These are phyloP conservation scores for Diplotaxis tenuifolia DNA, from an alignment of 345 rosid genomes.

Conservation along the genomic window DNA sequence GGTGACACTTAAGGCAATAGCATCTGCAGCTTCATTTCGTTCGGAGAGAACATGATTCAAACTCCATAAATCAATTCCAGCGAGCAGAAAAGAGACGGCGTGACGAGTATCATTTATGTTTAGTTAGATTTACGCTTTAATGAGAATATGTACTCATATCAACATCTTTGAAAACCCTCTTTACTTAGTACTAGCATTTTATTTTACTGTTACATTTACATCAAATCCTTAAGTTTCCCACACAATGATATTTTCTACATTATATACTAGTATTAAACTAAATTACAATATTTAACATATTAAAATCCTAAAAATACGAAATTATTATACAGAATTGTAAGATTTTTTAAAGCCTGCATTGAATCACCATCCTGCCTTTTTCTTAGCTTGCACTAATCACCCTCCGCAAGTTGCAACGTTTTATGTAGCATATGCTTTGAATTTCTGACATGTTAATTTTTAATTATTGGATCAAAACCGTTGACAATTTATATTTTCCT, in stretches of 20 bases:
- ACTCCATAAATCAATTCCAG: too few relatives aligned
- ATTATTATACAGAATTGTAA: not conserved
- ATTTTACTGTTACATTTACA: not conserved
- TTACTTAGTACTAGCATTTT: not conserved
- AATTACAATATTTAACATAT: not conserved
- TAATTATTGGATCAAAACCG: not conserved
- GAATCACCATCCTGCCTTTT: not conserved
- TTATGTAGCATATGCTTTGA: not conserved
- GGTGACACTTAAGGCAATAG: too few relatives aligned
- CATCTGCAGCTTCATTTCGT: too few relatives aligned
- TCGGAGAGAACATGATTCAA: too few relatives aligned
- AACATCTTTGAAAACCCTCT: not conserved
- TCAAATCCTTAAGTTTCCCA: not conserved
- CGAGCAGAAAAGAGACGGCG: too few relatives aligned
- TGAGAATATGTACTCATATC: not conserved
- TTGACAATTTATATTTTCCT: not conserved
- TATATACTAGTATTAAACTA: not conserved
- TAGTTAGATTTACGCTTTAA: not conserved
- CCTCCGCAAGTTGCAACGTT: conserved; percentile 4
- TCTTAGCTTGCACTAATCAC: too few relatives aligned
- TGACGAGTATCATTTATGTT: too few relatives aligned
- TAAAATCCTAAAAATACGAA: not conserved
- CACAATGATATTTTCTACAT: not conserved
- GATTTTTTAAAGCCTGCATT: not conserved
- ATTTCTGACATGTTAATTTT: not conserved